Conservation (phyloP, 768 basidiomycete species). For the Mycena venus region DNA sequence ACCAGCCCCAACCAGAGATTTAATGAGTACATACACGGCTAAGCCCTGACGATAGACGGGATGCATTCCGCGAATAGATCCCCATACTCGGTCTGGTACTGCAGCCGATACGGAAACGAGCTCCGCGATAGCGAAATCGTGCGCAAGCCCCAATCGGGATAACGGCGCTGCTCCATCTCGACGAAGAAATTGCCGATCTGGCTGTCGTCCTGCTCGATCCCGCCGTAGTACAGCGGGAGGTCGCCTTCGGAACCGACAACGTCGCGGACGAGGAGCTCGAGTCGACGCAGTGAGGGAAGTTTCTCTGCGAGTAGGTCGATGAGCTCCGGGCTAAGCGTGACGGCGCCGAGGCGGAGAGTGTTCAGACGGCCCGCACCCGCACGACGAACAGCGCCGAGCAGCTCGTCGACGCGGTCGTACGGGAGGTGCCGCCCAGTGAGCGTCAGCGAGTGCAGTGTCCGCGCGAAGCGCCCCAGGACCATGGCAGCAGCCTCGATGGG, state of each 20-base stretch:
- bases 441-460: constrained; percentile 50
- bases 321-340: constrained; percentile 57
- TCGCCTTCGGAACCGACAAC: constrained; percentile 48
- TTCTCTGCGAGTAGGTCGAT: constrained; percentile 55
- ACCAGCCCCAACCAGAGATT: not conserved
- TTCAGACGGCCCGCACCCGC: constrained; percentile 40
- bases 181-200: constrained; percentile 52
- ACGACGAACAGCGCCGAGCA: constrained; percentile 41
- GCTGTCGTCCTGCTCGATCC: constrained; percentile 34
- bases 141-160: constrained; percentile 49
- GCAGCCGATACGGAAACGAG: constrained; percentile 45
- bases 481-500: constrained; percentile 51
- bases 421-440: constrained; percentile 56
- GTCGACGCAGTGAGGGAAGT: constrained; percentile 48
- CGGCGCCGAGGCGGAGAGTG: constrained; percentile 54
- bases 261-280: constrained; percentile 56
- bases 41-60: constrained; percentile 35
- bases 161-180: constrained; percentile 49
- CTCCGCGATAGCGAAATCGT: constrained; percentile 49
- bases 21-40: not conserved
- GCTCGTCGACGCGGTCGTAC: constrained; percentile 50
- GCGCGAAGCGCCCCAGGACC: constrained; percentile 50
- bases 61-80: constrained; percentile 50
- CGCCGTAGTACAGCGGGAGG: constrained; percentile 20
- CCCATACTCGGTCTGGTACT: constrained; percentile 46